These are phyloP conservation scores for Miscanthus lutarioriparius DNA, from an alignment of 176 grass and related monocot species.

Conservation along the genomic window DNA sequence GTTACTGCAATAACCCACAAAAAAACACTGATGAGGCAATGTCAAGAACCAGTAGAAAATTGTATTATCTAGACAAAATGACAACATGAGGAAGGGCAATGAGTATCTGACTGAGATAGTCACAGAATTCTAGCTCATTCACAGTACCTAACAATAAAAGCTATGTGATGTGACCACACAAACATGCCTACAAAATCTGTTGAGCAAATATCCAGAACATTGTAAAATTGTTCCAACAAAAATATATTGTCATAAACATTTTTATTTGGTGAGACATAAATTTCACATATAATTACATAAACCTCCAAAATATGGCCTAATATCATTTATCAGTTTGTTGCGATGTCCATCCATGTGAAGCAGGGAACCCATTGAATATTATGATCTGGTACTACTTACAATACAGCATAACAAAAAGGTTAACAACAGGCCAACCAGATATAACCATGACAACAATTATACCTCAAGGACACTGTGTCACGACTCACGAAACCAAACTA, in stretches of 20 bases:
- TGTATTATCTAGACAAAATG: background rate
- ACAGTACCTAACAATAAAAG: background rate
- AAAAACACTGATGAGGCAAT: background rate
- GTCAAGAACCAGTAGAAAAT: background rate
- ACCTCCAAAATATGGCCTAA: background rate
- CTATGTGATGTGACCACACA: too few species aligned
- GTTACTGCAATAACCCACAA: constrained; percentile 15
- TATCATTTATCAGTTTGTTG: background rate
- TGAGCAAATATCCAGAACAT: background rate
- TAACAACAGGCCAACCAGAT: background rate
- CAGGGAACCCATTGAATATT: background rate
- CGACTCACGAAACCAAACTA: background rate
- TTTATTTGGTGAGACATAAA: background rate
- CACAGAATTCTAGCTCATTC: background rate
- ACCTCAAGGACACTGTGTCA: background rate
- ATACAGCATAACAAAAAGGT: background rate
- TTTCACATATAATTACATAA: background rate
- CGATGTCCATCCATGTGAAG: background rate
- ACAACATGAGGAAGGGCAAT: background rate
- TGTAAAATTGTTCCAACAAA: background rate
- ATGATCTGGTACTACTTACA: background rate
- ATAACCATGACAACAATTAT: background rate
- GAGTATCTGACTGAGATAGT: background rate
- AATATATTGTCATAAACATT: background rate
- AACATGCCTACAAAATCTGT: background rate